Percentiles rank a stretch among this genome's conserved stretches.
Conservation (phyloP, 371 early-diverging fungal species). For the Phascolomyces articulosus region DNA sequence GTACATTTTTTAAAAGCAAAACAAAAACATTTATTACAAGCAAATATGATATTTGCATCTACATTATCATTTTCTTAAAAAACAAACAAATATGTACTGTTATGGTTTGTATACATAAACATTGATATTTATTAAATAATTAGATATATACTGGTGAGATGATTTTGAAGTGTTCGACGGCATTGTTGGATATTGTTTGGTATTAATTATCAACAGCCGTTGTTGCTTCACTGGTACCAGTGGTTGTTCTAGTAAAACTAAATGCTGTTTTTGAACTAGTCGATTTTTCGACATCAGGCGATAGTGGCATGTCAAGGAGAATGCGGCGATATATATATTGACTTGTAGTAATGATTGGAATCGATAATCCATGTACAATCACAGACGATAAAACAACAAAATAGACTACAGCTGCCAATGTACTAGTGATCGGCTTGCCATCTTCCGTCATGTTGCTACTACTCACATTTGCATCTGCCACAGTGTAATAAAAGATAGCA, state of each 20-base stretch:
- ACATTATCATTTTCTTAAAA: too few relatives aligned
- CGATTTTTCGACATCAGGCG: not conserved
- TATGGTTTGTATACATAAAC: too few relatives aligned
- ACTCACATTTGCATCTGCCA: conserved; percentile 43
- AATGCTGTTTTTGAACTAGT: not conserved
- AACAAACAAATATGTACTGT: too few relatives aligned
- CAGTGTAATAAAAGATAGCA: conserved; percentile 78
- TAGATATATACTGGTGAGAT: too few relatives aligned
- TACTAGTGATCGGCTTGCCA: conserved; percentile 11
- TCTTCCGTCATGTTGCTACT: conserved; percentile 13
- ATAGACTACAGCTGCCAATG: conserved; percentile 65
- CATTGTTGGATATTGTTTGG: too few relatives aligned
- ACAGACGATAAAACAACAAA: conserved; percentile 80
- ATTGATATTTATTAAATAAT: too few relatives aligned
- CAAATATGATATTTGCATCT: not conserved
- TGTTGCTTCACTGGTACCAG: not conserved
- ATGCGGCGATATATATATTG: not conserved
- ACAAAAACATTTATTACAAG: not conserved
- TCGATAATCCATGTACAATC: conserved; percentile 78
- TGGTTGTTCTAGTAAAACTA: not conserved
- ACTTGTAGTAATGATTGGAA: conserved; percentile 38
- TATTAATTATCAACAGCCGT: too few relatives aligned
- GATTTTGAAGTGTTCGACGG: too few relatives aligned
- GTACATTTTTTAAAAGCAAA: not conserved
- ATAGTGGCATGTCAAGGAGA: not conserved